Evolutionary conservation across 2,329 filamentous ascomycete genomes (phyloP), one percentile per base, ranked within the genome.

Genomic region (Fusarium sp.): DNA sequence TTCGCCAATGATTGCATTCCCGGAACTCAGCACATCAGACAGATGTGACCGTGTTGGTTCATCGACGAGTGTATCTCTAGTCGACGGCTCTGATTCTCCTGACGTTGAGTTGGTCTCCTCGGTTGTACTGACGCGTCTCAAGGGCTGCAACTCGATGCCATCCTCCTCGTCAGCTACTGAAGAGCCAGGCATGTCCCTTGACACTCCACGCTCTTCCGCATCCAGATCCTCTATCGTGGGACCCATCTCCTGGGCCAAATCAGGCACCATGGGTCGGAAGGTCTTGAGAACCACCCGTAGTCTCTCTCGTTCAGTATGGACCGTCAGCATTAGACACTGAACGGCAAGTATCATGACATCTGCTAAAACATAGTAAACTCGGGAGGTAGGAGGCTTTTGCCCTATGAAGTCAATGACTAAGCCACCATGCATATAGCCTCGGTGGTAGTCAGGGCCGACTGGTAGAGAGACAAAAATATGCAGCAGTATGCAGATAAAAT

Each of bases 321-420:
- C 85, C 6, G 89, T 84, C 62, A 92, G 79, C 89, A 92, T 91
- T 45, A 91, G 78, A 69, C 88, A 88, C 77, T 92, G 90, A 17
- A 91, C 73, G 3, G 78, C 80, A 41, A 91, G 74, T 11, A 92
- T 83, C 33, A 88, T 73, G 10, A 87, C 27, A 77, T 92, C 90
- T 45, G 89, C 79, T 4, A 87, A 74, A 8, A 91, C 70, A 48
- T 91, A 84, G 54, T 86, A 85, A 18, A 88, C 74, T 69, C 85
- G 85, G 27, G 88, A 90, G 3, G 85, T 84, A 3, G 90, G 88
- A 7, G 89, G 88, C 71, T 86, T 87, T 78, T 92, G 90, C 17
- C 90, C 90, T 71, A 92, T 84, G 71, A 92, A 90, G 75, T 92
- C 90, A 73, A 92, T 86, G 27, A 92, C 83, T 54, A 92, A 82